Conservation (phyloP, 148 eudicot species). For the Rhododendron molle region DNA sequence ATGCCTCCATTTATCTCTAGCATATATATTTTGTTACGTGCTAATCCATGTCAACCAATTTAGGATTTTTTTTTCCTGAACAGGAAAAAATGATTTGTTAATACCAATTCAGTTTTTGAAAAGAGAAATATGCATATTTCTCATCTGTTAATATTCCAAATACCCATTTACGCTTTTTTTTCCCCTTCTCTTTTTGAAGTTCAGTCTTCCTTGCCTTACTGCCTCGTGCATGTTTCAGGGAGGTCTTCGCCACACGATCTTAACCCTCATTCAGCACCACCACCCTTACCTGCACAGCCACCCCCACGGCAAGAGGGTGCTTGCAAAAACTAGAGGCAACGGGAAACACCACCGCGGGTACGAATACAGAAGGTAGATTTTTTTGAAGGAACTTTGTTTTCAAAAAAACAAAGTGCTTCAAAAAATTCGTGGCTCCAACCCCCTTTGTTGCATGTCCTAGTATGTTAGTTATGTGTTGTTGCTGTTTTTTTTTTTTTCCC, state of each 20-base stretch:
- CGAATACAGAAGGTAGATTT: neutral
- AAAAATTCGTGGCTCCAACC: neutral
- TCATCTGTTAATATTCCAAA: too few species aligned
- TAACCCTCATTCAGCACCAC: constrained; percentile 4
- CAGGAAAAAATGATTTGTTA: too few species aligned
- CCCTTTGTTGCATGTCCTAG: neutral
- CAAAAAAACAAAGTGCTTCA: neutral
- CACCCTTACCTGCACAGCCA: constrained; percentile 31
- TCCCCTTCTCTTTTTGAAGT: neutral
- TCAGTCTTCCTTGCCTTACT: neutral
- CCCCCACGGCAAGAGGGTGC: constrained; percentile 41
- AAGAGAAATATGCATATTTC: too few species aligned
- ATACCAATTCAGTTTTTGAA: too few species aligned
- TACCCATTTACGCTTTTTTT: too few species aligned
- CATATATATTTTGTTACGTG: neutral
- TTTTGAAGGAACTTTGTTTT: neutral
- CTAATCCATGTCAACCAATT: neutral
- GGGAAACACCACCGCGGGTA: neutral
- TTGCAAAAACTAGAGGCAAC: constrained; percentile 11
- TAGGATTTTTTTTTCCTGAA: too few species aligned
- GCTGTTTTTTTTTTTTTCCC: neutral
- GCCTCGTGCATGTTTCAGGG: neutral
- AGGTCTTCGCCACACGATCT: constrained; percentile 1
- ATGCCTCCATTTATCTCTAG: neutral
- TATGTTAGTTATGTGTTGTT: neutral